These are phyloP conservation scores for Syzygium syzygioides DNA, from an alignment of 441 rosid genomes.

Conservation along the genomic window DNA sequence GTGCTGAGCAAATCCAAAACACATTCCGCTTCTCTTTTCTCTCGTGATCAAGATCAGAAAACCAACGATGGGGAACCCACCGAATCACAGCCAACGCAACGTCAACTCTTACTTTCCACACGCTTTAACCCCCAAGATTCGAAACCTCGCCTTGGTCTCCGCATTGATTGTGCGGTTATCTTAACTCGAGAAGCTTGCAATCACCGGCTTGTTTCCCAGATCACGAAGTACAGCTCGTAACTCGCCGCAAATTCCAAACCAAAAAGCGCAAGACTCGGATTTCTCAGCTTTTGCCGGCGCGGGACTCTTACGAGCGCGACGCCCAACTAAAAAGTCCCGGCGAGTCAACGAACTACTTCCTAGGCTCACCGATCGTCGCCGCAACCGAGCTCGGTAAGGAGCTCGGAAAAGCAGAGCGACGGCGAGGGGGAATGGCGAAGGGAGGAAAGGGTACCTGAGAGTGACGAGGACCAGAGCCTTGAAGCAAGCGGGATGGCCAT, in stretches of 20 bases:
- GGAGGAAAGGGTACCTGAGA: neutral
- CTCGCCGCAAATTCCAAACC: neutral
- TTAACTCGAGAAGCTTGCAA: neutral
- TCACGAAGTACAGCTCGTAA: neutral
- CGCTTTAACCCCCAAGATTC: neutral
- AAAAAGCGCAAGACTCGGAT: neutral
- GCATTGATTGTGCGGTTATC: neutral
- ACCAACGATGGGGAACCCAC: neutral
- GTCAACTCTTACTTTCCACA: neutral
- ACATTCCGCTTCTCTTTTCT: neutral
- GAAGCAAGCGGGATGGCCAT: constrained; percentile 32
- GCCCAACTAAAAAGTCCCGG: neutral
- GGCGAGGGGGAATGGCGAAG: neutral
- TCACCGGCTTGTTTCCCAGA: neutral
- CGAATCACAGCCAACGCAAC: neutral
- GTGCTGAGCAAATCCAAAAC: neutral
- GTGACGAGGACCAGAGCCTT: constrained; percentile 17
- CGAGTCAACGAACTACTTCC: neutral
- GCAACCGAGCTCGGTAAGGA: neutral
- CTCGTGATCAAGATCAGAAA: neutral
- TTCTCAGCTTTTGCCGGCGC: neutral
- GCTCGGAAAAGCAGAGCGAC: neutral
- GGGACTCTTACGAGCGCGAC: neutral
- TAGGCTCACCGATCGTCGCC: neutral
- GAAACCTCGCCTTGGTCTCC: neutral